phyloP scores from a whole-genome alignment of 768 basidiomycete species.

The Xerocomellus chrysenteron region DNA sequence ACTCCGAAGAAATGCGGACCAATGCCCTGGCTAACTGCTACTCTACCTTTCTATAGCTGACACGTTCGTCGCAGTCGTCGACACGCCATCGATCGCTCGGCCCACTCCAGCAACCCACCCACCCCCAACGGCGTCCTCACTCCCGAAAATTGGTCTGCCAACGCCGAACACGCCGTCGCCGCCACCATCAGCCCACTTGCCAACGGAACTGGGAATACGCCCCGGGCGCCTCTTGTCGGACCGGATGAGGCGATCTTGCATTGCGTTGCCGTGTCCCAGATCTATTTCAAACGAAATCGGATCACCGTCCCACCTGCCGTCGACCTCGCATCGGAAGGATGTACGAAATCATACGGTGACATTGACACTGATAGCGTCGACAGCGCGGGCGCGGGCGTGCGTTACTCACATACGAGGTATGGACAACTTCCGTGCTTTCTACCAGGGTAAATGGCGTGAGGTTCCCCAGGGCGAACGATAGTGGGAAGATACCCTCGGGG shows the following conservation, averaged over 20 bases:
- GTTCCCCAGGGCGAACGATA: constrained; percentile 58
- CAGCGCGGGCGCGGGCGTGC: constrained; percentile 1
- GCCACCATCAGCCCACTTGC: constrained; percentile 5
- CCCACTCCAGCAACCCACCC: constrained; percentile 28
- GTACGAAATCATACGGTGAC: constrained; percentile 30
- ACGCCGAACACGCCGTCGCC: constrained; percentile 15
- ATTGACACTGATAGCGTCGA: neutral
- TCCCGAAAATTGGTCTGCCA: constrained; percentile 3
- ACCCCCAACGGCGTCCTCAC: constrained; percentile 13
- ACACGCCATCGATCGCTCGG: neutral
- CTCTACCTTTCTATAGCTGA: constrained; percentile 39
- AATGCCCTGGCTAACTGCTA: too few species aligned
- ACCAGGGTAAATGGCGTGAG: constrained; percentile 61
- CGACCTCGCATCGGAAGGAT: constrained; percentile 60
- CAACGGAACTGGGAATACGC: neutral
- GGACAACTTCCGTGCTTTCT: constrained; percentile 37
- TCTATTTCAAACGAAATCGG: constrained; percentile 69
- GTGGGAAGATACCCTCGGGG: constrained; percentile 65
- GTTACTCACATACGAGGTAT: constrained; percentile 33
- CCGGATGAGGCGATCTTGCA: constrained; percentile 57
- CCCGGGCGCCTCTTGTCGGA: constrained; percentile 18
- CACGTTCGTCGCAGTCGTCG: constrained; percentile 47
- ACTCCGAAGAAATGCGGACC: too few species aligned
- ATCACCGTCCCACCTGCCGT: constrained; percentile 73
- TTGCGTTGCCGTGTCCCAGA: constrained; percentile 60